Conservation (phyloP, 345 rosid species). For the Lepidium aucheri region DNA sequence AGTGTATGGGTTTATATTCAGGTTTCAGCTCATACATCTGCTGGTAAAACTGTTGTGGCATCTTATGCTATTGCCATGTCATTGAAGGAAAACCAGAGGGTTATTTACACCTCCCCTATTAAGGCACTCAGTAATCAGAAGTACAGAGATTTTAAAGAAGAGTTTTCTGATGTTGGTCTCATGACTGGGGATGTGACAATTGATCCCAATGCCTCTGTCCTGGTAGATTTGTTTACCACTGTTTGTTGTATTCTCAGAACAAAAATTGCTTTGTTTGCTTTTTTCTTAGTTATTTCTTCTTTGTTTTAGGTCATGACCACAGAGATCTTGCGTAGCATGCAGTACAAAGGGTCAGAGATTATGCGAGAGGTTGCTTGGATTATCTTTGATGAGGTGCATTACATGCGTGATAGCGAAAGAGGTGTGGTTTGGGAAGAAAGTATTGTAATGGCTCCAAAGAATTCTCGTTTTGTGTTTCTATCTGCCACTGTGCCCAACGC, state of each 20-base stretch:
- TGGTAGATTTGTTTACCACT: conserved; percentile 38
- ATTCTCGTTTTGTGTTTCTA: conserved; percentile 84
- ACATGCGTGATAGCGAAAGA: conserved; percentile 98
- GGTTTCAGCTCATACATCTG: conserved; percentile 99
- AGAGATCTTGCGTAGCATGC: conserved; percentile 99
- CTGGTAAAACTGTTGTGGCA: conserved; percentile 97
- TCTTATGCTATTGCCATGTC: conserved; percentile 96
- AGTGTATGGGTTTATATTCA: conserved; percentile 20
- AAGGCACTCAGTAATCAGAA: conserved; percentile 97
- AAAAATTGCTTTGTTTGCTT: background rate
- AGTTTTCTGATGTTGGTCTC: conserved; percentile 95
- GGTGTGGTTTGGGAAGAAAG: conserved; percentile 99
- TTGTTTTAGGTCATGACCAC: conserved; percentile 91
- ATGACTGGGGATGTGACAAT: conserved; percentile 98
- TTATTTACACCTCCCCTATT: conserved; percentile 90
- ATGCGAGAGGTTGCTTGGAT: conserved; percentile 97
- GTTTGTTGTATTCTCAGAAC: background rate
- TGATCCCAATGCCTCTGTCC: conserved; percentile 90
- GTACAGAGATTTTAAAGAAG: conserved; percentile 92
- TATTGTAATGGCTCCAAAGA: conserved; percentile 98
- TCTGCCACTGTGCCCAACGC: conserved; percentile 99
- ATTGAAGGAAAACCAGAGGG: conserved; percentile 74
- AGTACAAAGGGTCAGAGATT: conserved; percentile 88
- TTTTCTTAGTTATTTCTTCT: too few species aligned
- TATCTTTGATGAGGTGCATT: conserved; percentile 96